Conservation (phyloP, 2,329 filamentous ascomycete species). For the Stachybotrys echinatus region DNA sequence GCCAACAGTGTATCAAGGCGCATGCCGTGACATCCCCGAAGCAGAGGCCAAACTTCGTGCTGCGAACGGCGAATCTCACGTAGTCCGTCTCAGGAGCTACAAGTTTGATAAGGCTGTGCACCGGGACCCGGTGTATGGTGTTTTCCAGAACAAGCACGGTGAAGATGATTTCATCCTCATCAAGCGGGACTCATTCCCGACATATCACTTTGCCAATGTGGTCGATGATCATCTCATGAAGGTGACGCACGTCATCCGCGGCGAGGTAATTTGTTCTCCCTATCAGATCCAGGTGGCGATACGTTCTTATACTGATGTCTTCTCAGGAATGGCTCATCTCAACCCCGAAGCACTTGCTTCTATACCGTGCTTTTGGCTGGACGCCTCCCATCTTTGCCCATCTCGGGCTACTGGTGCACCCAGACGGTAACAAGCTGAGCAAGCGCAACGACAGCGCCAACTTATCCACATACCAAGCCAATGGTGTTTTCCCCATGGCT, state of each 20-base stretch:
- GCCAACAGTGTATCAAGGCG: slow-evolving; percentile 50
- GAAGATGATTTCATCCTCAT: slow-evolving; percentile 83
- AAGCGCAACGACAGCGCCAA: slow-evolving; percentile 64
- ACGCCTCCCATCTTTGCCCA: slow-evolving; percentile 70
- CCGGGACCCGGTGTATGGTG: slow-evolving; percentile 75
- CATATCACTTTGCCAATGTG: slow-evolving; percentile 96
- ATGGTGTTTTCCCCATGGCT: slow-evolving; percentile 41
- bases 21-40: slow-evolving; percentile 61
- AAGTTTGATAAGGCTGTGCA: slow-evolving; percentile 53
- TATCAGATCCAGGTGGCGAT: background rate
- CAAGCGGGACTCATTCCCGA: slow-evolving; percentile 88
- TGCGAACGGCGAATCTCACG: slow-evolving; percentile 62
- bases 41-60: slow-evolving; percentile 69
- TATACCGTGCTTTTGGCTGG: slow-evolving; percentile 80
- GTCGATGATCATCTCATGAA: slow-evolving; percentile 94
- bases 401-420: slow-evolving; percentile 67
- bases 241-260: slow-evolving; percentile 92
- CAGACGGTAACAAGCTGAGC: slow-evolving; percentile 71
- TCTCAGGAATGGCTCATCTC: slow-evolving; percentile 88
- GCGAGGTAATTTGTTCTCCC: slow-evolving; percentile 50
- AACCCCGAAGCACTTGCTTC: slow-evolving; percentile 65
- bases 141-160: slow-evolving; percentile 47
- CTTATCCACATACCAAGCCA: slow-evolving; percentile 44
- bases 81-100: slow-evolving; percentile 69
- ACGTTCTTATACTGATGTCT: slow-evolving; percentile 3